These are phyloP conservation scores for Boletales sp. DNA, from an alignment of 768 basidiomycete genomes.

Conservation along the genomic window DNA sequence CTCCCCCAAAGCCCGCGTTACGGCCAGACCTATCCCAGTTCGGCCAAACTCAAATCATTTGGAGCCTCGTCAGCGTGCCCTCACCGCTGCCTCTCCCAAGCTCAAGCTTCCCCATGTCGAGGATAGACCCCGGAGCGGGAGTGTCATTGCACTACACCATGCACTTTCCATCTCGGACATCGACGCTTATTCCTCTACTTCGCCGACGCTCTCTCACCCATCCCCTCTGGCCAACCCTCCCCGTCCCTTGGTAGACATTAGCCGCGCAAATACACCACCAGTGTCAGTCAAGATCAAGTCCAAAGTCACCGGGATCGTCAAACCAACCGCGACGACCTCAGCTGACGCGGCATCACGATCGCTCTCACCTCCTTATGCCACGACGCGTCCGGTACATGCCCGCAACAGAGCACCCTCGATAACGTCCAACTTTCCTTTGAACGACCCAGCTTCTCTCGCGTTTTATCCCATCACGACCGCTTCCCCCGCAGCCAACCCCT, in stretches of 20 bases:
- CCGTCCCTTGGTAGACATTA: neutral
- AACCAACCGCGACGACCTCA: conserved; percentile 15
- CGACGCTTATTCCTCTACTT: conserved; percentile 10
- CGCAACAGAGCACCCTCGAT: conserved; percentile 30
- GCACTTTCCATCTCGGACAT: conserved; percentile 23
- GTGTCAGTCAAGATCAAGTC: conserved; percentile 51
- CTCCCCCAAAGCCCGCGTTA: conserved; percentile 25
- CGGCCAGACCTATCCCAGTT: conserved; percentile 26
- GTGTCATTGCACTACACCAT: conserved; percentile 23
- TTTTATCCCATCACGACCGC: conserved; percentile 59
- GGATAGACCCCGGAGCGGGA: conserved; percentile 32
- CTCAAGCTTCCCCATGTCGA: conserved; percentile 27
- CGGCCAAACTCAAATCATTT: conserved; percentile 7
- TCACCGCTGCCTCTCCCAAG: conserved; percentile 21
- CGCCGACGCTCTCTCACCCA: conserved; percentile 13
- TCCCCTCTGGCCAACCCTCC: conserved; percentile 15
- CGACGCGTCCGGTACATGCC: conserved; percentile 27
- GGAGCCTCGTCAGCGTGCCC: conserved; percentile 31
- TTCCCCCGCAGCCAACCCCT: conserved; percentile 53
- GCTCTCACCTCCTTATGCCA: conserved; percentile 29
- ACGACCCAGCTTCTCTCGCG: conserved; percentile 24
- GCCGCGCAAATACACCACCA: conserved; percentile 16
- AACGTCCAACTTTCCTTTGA: conserved; percentile 23
- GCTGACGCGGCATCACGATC: conserved; percentile 38
- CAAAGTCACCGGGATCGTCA: conserved; percentile 53